Evolutionary conservation across 1,139 yeast species (phyloP), one percentile per base, ranked within the genome.

Genomic region (Protomyces inouyei): DNA sequence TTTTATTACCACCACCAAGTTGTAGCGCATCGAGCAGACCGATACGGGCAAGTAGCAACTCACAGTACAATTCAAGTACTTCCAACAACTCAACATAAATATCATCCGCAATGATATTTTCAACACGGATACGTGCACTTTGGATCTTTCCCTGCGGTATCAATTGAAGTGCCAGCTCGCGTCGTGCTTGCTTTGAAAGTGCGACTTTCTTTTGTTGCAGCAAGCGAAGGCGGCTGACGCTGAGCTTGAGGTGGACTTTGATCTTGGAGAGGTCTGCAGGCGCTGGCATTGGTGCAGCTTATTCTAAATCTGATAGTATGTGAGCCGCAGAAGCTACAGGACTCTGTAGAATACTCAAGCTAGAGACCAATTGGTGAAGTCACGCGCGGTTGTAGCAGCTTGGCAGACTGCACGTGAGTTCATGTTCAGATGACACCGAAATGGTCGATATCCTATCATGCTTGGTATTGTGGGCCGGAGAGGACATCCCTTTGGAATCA

Each of bases 191-290:
- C 74, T 90, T 91, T 6, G 95, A 85, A 36, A 88, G 71, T 0
- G 97, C 96, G 1, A 85, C 78, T 70, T 88, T 89, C 76, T 89
- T 89, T 67, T 88, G 90, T 74, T 91, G 96, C 23, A 87, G 81
- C 72, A 89, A 85, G 70, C 89, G 82, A 60, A 91, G 81, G 69
- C 93, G 83, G 71, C 88, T 87, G 52, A 89, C 84, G 36, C 95
- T 87, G 88, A 90, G 88, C 28, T 61, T 61, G 36, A 61, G 53
- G 23, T 61, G 61, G 8, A 61, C 65, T 36, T 61, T 61, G 57
- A 61, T 43, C 12, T 43, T 43, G 25, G 48, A 21, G 21, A 43
- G 21, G 25, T 43, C 48, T 10, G 48, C 25, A 10, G 48, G 14
- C 12, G 48, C 48, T 3, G 48, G 48, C 48, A 43, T 43, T 28